Evolutionary conservation across 1,139 yeast genomes (phyloP), one percentile per base, ranked within the genome.

Genomic region (Pichia sp.): DNA sequence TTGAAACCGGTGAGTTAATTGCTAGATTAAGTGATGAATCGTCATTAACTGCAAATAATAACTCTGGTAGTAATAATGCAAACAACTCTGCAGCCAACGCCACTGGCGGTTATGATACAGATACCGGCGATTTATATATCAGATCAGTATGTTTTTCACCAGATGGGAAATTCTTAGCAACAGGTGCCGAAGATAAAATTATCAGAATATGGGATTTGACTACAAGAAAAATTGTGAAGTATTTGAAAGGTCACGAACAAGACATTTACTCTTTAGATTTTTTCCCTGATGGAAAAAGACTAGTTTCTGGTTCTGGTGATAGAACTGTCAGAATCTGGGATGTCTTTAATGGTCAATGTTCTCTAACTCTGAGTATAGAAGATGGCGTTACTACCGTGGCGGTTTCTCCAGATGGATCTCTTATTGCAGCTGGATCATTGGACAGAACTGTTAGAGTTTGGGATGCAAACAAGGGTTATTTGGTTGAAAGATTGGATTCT

Each of bases 341-440:
- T 65, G 79, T 90, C 65, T 83, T 87, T 59, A 77, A 87, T 39
- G 94, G 96, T 29, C 94, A 86, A 68, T 87, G 96, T 62, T 83
- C 92, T 39, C 73, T 87, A 60, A 88, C 96, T 43, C 73, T 87
- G 57, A 80, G 90, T 33, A 90, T 92, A 56, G 97, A 92, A 66
- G 98, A 92, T 62, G 98, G 97, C 54, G 97, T 92, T 43, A 92
- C 97, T 45, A 92, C 98, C 0, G 97, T 92, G 41, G 96, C 97
- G n/a, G 95, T 90, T 34, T 85, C 96, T 26, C 96, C 97, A 43
- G 96, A 92, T 65, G 97, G 97, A 37, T 79, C 83, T 57, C 77
- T 82, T 56, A 88, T 92, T 56, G 97, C 97, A 40, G 98, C 97
- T 23, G 98, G 98, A 44, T 85, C 95, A 39, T 77, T 92, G 53